Evolutionary conservation across 2,329 filamentous ascomycete species (phyloP).

Genomic region (Cadophora luteo-olivacea): DNA sequence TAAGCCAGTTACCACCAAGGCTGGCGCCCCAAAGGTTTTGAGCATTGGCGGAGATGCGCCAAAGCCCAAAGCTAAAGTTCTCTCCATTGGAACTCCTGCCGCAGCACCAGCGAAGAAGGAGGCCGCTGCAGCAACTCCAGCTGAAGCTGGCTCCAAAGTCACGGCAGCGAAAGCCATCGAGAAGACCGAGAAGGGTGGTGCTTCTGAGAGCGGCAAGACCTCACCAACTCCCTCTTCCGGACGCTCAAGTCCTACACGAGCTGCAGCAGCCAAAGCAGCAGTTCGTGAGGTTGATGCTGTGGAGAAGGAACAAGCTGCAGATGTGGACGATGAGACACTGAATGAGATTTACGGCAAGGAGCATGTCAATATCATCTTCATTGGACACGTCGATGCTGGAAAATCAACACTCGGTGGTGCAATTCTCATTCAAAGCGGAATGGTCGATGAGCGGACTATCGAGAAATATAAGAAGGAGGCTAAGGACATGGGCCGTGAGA

Average conservation of each 20-base stretch:
- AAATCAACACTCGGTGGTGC: conserved; percentile 96
- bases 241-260: conserved; percentile 77
- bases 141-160: conserved; percentile 82
- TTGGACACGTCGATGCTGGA: conserved; percentile 97
- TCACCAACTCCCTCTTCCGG: conserved; percentile 86
- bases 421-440: conserved; percentile 91
- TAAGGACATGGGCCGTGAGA: conserved; percentile 94
- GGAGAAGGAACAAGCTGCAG: conserved; percentile 69
- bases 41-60: conserved; percentile 66
- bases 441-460: conserved; percentile 99
- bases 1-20: conserved; percentile 60
- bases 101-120: conserved; percentile 51
- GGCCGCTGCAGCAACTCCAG: conserved; percentile 49
- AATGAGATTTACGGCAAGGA: conserved; percentile 97
- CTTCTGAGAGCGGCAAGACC: conserved; percentile 69
- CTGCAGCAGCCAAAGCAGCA: conserved; percentile 58
- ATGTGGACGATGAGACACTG: conserved; percentile 84
- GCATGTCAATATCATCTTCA: conserved; percentile 93
- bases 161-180: conserved; percentile 88
- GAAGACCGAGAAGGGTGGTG: conserved; percentile 80
- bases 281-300: conserved; percentile 81
- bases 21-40: conserved; percentile 67
- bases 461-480: conserved; percentile 98
- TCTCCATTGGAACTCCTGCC: conserved; percentile 74
- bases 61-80: conserved; percentile 69